phyloP scores from a whole-genome alignment of 2,329 filamentous ascomycete genomes.

The Coleophoma crateriformis region DNA sequence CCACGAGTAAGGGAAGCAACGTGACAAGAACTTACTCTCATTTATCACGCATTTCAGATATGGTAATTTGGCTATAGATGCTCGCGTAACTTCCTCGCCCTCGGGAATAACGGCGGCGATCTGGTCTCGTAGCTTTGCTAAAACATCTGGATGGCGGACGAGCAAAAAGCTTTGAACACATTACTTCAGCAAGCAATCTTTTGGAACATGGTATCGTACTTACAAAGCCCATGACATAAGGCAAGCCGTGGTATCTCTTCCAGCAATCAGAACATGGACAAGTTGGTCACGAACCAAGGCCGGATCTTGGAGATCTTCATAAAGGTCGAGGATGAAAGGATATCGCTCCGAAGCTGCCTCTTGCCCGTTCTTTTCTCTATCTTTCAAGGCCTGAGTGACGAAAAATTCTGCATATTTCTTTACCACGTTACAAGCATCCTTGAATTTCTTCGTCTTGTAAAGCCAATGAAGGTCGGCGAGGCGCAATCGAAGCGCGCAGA shows the following conservation, averaged over 20 bases:
- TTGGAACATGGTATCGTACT: background rate
- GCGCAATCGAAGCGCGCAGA: background rate
- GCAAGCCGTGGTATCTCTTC: constrained; percentile 7
- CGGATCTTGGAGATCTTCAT: constrained; percentile 13
- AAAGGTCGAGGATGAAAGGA: constrained; percentile 8
- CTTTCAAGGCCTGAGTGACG: background rate
- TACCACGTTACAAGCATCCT: background rate
- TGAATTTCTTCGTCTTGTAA: background rate
- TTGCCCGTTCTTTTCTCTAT: background rate
- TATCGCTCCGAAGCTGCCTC: too few species aligned
- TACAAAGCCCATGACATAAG: constrained; percentile 26
- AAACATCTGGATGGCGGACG: constrained; percentile 28
- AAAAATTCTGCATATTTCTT: background rate
- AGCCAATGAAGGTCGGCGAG: background rate
- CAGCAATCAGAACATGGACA: constrained; percentile 19
- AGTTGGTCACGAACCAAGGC: constrained; percentile 21
- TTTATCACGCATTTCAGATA: background rate
- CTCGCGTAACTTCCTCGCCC: background rate
- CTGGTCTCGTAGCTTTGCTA: constrained; percentile 34
- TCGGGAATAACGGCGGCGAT: constrained; percentile 21
- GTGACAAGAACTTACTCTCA: background rate
- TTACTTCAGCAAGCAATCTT: constrained; percentile 24
- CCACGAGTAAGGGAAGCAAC: too few species aligned
- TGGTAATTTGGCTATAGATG: background rate
- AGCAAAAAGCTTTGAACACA: constrained; percentile 20